These are phyloP conservation scores for Choanephora cucurbitarum DNA, from an alignment of 371 early-diverging fungal species.

Conservation along the genomic window DNA sequence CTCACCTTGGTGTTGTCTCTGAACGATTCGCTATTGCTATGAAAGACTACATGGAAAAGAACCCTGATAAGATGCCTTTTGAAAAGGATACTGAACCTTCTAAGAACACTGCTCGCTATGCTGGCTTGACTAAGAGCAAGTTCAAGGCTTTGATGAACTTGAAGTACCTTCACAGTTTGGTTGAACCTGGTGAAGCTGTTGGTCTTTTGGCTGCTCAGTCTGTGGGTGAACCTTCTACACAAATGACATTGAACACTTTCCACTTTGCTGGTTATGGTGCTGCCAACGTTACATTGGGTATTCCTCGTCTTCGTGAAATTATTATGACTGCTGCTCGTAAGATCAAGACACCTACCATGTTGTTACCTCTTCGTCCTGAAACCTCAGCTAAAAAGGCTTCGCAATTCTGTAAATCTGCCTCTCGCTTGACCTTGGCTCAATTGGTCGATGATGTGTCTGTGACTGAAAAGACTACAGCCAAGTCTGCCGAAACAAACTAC, in stretches of 20 bases:
- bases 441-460: conserved; percentile 83
- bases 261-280: conserved; percentile 99
- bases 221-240: conserved; percentile 99
- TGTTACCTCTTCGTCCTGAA: conserved; percentile 73
- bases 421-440: conserved; percentile 76
- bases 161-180: conserved; percentile 91
- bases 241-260: conserved; percentile 99
- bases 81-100: conserved; percentile 49
- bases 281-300: conserved; percentile 99
- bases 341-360: conserved; percentile 96
- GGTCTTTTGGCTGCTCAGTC: conserved; percentile 99
- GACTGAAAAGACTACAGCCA: conserved; percentile 58
- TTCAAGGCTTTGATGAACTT: conserved; percentile 92
- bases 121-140: conserved; percentile 59
- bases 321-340: conserved; percentile 98
- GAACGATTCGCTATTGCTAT: conserved; percentile 80
- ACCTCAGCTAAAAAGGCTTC: conserved; percentile 62
- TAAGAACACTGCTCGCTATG: conserved; percentile 60
- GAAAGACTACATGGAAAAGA: conserved; percentile 68
- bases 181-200: conserved; percentile 98
- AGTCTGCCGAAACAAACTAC: conserved; percentile 51
- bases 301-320: conserved; percentile 99
- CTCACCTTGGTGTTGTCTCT: conserved; percentile 88
- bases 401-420: conserved; percentile 65
- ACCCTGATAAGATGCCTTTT: conserved; percentile 64